Evolutionary conservation across 805 yeast species (phyloP).

Genomic region (Ogataea pini): DNA sequence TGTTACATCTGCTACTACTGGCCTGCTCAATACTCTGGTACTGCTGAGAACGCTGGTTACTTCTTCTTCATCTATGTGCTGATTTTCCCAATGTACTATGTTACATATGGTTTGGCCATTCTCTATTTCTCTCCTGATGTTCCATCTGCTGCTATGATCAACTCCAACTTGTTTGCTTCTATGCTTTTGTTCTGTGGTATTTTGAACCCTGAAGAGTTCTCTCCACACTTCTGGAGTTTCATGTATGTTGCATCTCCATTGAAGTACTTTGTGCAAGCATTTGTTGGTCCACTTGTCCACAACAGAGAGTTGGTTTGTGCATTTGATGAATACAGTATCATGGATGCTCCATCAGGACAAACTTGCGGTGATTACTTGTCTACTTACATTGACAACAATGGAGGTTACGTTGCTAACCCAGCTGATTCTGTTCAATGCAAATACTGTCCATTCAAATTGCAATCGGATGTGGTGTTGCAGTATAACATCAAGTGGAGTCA

Average conservation of each 20-base stretch:
- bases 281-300: slow-evolving; percentile 43
- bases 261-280: slow-evolving; percentile 47
- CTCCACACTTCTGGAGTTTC: slow-evolving; percentile 53
- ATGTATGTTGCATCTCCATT: slow-evolving; percentile 47
- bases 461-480: slow-evolving; percentile 46
- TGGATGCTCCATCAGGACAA: slow-evolving; percentile 47
- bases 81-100: slow-evolving; percentile 32
- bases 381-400: slow-evolving; percentile 35
- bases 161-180: slow-evolving; percentile 39
- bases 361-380: slow-evolving; percentile 50
- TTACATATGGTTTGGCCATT: slow-evolving; percentile 41
- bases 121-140: slow-evolving; percentile 46
- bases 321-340: slow-evolving; percentile 36
- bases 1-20: slow-evolving; percentile 53
- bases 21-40: slow-evolving; percentile 50
- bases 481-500: slow-evolving; percentile 46
- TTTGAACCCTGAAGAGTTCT: slow-evolving; percentile 43
- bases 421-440: slow-evolving; percentile 48
- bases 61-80: slow-evolving; percentile 30
- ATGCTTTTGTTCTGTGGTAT: slow-evolving; percentile 41
- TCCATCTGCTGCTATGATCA: slow-evolving; percentile 43
- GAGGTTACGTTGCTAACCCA: slow-evolving; percentile 55
- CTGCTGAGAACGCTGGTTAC: slow-evolving; percentile 40
- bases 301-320: slow-evolving; percentile 40
- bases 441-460: slow-evolving; percentile 46